Base-by-base conservation (phyloP, 2,329 filamentous ascomycete species). In the Aspergillus sp. region DNA sequence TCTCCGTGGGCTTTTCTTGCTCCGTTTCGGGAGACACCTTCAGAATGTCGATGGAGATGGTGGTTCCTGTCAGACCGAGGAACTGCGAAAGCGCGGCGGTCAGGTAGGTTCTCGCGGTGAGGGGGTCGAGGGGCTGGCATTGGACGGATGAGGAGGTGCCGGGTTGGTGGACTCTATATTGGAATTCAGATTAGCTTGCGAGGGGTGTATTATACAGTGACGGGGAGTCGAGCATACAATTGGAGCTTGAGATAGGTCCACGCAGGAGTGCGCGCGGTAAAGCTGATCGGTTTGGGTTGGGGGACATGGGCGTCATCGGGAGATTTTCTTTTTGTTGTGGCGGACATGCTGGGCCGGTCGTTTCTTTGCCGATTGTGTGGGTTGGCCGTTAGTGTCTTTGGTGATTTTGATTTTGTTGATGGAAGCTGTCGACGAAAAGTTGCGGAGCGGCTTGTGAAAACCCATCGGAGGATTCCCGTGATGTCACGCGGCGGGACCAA, bases 41-140 rank as follows among this genome's bases (percentile, higher is more conserved):
- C 13, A 78, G 60, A 31, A 79, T 75, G 52, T 80, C 77, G 46
- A 79, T 67, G 2, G 75, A 62, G 36, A 79, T 78, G 13, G 75
- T 67, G 3, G 75, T 74, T 14, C 77, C 77, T 3, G 70, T 69
- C 6, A 78, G 53, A 1, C 77, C 77, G 42, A 79, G 72, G 59
- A 75, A 78, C 61, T 78, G 75, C 17, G 71, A 70, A 1, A 80
- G 67, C 1, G 77, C 76, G 40, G 76, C 67, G 45, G 69, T 71
- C 46, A 79, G 70, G 58, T 78, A 69, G 23, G 73, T 73, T 52
- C 72, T 71, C 20, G 73, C 69, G n/a, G 76, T 77, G 55, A 79
- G 68, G n/a, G 71, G 61, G 58, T 79, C 77, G 25, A 77, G 62
- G 40, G 65, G 57, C 44, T 62, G 58, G 16, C 52, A 47, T 38